These are phyloP conservation scores for Austroboletus novae-zelandiae DNA, from an alignment of 1,284 basidiomycete species.

Conservation along the genomic window DNA sequence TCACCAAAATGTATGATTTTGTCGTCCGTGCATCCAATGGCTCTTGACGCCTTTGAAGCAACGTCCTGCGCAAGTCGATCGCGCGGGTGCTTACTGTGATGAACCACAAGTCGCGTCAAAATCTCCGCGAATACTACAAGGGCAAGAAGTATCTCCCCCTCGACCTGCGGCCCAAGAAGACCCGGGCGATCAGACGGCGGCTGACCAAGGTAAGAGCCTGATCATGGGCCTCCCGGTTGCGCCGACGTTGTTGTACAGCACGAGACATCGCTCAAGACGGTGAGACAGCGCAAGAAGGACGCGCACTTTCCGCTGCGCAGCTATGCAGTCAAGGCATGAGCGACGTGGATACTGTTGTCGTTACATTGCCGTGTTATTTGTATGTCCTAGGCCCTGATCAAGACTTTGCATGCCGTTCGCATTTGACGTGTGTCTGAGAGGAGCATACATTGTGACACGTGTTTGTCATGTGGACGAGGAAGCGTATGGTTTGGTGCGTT, in stretches of 20 bases:
- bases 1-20: slow-evolving; percentile 90
- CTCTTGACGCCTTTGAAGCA: slow-evolving; percentile 48
- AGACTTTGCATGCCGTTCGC: slow-evolving; percentile 34
- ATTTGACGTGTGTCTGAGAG: neutral
- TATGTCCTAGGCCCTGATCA: slow-evolving; percentile 42
- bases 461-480: slow-evolving; percentile 12
- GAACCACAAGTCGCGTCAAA: slow-evolving; percentile 97
- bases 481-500: slow-evolving; percentile 13
- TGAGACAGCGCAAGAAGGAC: slow-evolving; percentile 91
- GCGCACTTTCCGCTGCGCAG: slow-evolving; percentile 88
- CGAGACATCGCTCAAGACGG: slow-evolving; percentile 81
- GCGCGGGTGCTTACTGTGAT: slow-evolving; percentile 98
- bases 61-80: slow-evolving; percentile 97
- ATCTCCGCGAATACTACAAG: slow-evolving; percentile 98
- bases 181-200: slow-evolving; percentile 95
- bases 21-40: neutral
- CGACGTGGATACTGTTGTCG: slow-evolving; percentile 20
- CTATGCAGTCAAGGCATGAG: slow-evolving; percentile 83
- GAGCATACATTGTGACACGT: slow-evolving; percentile 20
- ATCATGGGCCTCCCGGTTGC: slow-evolving; percentile 1
- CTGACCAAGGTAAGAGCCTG: slow-evolving; percentile 73
- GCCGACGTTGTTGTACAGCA: slow-evolving; percentile 45
- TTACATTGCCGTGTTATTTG: slow-evolving; percentile 34
- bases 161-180: slow-evolving; percentile 98
- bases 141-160: slow-evolving; percentile 96